These are phyloP conservation scores for Pterocarpus santalinus DNA, from an alignment of 306 rosid genomes.

Conservation along the genomic window DNA sequence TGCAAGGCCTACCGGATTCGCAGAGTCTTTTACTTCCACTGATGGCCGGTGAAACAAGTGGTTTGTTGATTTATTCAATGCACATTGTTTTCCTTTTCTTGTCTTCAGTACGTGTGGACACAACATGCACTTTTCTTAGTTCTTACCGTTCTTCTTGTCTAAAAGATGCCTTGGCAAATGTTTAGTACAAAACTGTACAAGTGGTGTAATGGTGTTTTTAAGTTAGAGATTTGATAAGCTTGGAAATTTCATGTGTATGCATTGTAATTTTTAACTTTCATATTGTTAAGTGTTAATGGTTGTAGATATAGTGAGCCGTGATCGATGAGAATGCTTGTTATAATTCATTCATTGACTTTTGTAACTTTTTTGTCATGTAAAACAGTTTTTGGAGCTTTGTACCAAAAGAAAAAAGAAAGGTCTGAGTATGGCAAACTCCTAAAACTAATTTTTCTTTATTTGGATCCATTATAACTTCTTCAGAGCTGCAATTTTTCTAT, in stretches of 20 bases:
- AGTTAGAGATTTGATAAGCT: conserved; percentile 55
- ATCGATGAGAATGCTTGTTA: conserved; percentile 46
- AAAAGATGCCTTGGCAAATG: conserved; percentile 48
- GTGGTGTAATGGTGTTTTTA: conserved; percentile 41
- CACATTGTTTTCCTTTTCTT: not conserved
- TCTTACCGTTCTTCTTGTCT: conserved; percentile 31
- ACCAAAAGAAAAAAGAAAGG: not conserved
- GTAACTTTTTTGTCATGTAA: conserved; percentile 4
- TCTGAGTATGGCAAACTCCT: conserved; percentile 29
- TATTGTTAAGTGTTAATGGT: conserved; percentile 37
- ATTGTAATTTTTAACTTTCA: conserved; percentile 45
- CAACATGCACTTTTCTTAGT: conserved; percentile 42
- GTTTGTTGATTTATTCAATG: conserved; percentile 40
- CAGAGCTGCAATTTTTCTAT: too few relatives aligned
- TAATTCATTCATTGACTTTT: conserved; percentile 43
- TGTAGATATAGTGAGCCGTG: conserved; percentile 58
- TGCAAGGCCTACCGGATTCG: conserved; percentile 83
- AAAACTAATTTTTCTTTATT: conserved; percentile 55
- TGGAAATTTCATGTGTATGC: conserved; percentile 47
- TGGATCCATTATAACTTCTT: conserved; percentile 43
- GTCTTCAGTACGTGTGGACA: conserved; percentile 49
- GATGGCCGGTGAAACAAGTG: conserved; percentile 79
- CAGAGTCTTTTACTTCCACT: conserved; percentile 80
- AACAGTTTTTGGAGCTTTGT: not conserved
- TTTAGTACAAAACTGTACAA: not conserved